Base-by-base conservation (phyloP, 371 early-diverging fungal genomes). In the Rhizopus sp. region DNA sequence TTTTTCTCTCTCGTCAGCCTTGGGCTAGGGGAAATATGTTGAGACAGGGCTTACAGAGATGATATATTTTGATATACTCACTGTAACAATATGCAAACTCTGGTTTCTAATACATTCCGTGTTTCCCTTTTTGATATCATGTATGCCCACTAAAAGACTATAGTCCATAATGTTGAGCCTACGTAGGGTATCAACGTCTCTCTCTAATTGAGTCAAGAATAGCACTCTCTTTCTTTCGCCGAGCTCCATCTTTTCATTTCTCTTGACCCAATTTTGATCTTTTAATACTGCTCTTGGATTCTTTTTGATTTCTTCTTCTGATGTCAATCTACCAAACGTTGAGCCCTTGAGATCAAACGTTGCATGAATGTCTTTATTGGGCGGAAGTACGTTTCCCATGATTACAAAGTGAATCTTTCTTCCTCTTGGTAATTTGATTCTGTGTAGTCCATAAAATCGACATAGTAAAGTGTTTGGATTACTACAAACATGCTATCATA, bases 321-420 rank as follows among this genome's bases (percentile, higher is more conserved):
- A 83, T 45, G 89, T 84, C 35, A 82, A 73, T 41, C 99, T 86
- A 10, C 98, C 99, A 50, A 93, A 78, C 10, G 88, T 86, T 0
- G 97, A 97, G 0, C 99, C 95, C 78, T 98, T 98, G 37, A 98
- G 72, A 70, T 98, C 99, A 62, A 90, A 98, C 30, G 89, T 90
- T 66, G 92, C 91, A 66, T 98, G 98, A 37, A 98, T 94, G 72
- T 97, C 96, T 67, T 92, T 90, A 80, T 93, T 92, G 10, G 96
- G 88, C 4, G 99, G 98, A 69, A 96, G 90, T 13, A 97, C 92
- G 65, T 98, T 98, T 54, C 93, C 95, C 99, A 98, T 98, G 35
- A 98, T 96, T 9, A 98, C 93, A 77, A 98, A 98, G 70, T 97
- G 96, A 38, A 97, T 93, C 73, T 96, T 96, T 42, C 87, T 78